A percentile compares a stretch with the other conserved stretches of the same genome.
phyloP scores from a whole-genome alignment of 78 protist genomes.

The Speleostelium caveatum region DNA sequence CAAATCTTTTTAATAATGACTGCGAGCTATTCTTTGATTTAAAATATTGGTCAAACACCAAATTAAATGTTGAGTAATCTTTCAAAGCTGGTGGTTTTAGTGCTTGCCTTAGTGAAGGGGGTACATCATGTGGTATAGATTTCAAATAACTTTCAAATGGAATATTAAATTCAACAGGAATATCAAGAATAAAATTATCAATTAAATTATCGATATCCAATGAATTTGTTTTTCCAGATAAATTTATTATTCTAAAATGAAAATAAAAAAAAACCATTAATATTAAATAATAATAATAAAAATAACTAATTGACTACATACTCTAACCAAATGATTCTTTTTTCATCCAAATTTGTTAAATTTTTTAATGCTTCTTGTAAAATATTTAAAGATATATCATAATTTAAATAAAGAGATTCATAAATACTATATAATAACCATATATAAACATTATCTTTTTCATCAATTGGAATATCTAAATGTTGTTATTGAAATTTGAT shows the following conservation, averaged over 20 bases:
- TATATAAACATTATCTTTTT: constrained; percentile 19
- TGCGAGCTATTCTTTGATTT: not conserved
- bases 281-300: not conserved
- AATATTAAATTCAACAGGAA: constrained; percentile 40
- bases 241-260: not conserved
- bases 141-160: constrained; percentile 8
- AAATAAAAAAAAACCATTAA: not conserved
- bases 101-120: constrained; percentile 1
- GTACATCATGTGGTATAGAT: constrained; percentile 25
- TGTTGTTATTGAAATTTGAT: no score
- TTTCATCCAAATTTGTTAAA: not conserved
- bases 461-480: not conserved
- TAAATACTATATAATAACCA: constrained; percentile 41
- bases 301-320: not conserved
- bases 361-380: constrained; percentile 22
- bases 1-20: constrained; percentile 18
- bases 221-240: not conserved
- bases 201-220: constrained; percentile 34
- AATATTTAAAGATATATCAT: not conserved
- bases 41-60: constrained; percentile 1
- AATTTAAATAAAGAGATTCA: not conserved
- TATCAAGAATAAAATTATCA: constrained; percentile 31
- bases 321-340: constrained; percentile 60
- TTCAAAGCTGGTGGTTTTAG: constrained; percentile 25
- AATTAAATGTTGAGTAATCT: constrained; percentile 33